Conservation (phyloP, 345 rosid species). For the Gossypium sturtianum region DNA sequence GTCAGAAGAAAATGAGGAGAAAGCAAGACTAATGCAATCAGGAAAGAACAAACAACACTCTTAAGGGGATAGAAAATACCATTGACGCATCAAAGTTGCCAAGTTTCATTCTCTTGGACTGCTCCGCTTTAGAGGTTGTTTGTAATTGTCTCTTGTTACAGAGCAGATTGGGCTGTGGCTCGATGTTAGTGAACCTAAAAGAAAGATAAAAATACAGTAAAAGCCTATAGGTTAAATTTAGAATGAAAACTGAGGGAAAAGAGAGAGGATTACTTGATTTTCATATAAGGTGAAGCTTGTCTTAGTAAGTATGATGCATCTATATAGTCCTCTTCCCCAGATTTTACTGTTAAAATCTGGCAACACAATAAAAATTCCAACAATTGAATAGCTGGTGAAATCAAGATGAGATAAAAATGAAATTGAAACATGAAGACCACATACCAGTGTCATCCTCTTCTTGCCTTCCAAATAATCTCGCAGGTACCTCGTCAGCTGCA, state of each 20-base stretch:
- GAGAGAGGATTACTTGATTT: constrained; percentile 50
- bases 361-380: constrained; percentile 5
- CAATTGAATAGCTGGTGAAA: background rate
- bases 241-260: background rate
- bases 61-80: constrained; percentile 28
- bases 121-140: constrained; percentile 36
- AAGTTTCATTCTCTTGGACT: constrained; percentile 52
- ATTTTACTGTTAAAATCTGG: constrained; percentile 75
- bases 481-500: constrained; percentile 77
- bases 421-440: constrained; percentile 16
- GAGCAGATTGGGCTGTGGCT: constrained; percentile 30
- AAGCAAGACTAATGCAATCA: background rate
- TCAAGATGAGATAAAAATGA: background rate
- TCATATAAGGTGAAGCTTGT: constrained; percentile 89
- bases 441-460: constrained; percentile 87
- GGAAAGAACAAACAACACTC: background rate
- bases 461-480: constrained; percentile 89
- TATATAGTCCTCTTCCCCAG: constrained; percentile 76
- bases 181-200: constrained; percentile 58
- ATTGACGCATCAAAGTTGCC: constrained; percentile 28
- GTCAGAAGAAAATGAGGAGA: background rate
- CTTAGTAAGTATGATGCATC: constrained; percentile 62
- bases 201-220: constrained; percentile 8
- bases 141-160: constrained; percentile 55
- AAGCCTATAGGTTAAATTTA: constrained; percentile 12